These are phyloP conservation scores for Phytophthora cactorum DNA, from an alignment of 352 stramenopile genomes.

Conservation along the genomic window DNA sequence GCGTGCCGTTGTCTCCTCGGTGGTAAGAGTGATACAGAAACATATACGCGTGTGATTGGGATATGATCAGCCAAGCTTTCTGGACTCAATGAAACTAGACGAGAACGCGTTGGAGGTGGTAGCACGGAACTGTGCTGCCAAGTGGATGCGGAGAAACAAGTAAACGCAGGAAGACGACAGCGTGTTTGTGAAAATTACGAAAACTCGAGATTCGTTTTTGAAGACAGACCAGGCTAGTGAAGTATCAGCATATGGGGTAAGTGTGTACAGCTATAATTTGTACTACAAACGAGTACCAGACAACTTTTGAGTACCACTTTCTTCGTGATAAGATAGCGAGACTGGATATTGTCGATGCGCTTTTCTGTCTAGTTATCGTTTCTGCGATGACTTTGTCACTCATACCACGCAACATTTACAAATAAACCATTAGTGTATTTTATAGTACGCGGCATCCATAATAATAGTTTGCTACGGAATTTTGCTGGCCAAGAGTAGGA, in stretches of 20 bases:
- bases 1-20: background rate
- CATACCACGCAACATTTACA: no score
- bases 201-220: background rate
- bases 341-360: no score
- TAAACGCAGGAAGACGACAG: background rate
- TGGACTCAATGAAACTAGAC: background rate
- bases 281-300: no score
- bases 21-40: background rate
- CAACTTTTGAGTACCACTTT: no score
- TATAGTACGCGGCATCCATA: background rate
- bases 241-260: background rate
- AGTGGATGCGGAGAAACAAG: background rate
- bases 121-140: background rate
- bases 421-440: no score
- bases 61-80: background rate
- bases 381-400: no score
- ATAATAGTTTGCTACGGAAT: no score
- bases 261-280: no score
- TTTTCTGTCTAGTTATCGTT: no score
- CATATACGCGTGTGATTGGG: background rate
- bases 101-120: background rate
- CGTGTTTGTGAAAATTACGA: background rate
- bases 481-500: no score
- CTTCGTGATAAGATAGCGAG: no score
- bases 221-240: background rate